Percentiles rank a stretch among this genome's conserved stretches.
phyloP scores from a whole-genome alignment of 1,139 yeast genomes.

The Candida sp. region DNA sequence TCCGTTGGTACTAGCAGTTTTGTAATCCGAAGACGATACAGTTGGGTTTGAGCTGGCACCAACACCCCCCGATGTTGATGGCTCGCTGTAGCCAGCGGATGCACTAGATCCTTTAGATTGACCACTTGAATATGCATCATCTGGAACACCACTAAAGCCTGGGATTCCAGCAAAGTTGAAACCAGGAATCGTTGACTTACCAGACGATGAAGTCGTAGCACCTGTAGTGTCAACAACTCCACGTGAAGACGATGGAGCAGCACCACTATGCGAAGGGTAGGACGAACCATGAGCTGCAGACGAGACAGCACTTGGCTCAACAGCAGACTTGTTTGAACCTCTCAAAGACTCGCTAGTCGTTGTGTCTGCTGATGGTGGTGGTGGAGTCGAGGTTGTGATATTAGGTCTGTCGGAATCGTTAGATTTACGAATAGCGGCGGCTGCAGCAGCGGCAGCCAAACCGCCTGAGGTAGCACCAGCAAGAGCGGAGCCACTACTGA shows the following conservation, averaged over 20 bases:
- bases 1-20: background rate
- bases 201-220: background rate
- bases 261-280: background rate
- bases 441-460: constrained; percentile 12
- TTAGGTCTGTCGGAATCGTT: background rate
- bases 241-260: background rate
- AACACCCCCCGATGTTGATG: background rate
- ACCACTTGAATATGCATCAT: constrained; percentile 1
- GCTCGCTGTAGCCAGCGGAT: constrained; percentile 1
- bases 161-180: constrained; percentile 3
- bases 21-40: background rate
- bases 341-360: no score
- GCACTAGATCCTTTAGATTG: background rate
- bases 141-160: constrained; percentile 5
- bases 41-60: background rate
- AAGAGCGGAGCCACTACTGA: constrained; percentile 9
- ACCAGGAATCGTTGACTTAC: background rate
- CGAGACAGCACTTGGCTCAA: background rate
- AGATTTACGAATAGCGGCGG: background rate
- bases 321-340: background rate
- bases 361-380: background rate
- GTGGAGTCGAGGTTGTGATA: background rate
- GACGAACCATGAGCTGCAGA: background rate
- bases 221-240: background rate
- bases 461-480: constrained; percentile 12